Evolutionary conservation across 2,329 filamentous ascomycete genomes (phyloP).

Genomic region (Alternaria conjuncta): DNA sequence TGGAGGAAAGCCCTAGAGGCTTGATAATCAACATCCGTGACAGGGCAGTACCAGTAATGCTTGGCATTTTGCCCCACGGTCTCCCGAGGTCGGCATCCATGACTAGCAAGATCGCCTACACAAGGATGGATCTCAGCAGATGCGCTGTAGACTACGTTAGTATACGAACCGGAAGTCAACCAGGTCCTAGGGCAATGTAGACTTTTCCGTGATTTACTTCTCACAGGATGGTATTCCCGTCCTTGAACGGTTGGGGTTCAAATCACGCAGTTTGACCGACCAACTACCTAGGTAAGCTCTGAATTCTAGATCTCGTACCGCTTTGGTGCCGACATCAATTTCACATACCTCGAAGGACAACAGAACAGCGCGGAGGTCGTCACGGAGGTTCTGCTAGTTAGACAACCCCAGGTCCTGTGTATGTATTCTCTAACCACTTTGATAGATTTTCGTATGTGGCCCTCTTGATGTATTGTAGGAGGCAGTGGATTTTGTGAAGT

Average conservation of each 20-base stretch:
- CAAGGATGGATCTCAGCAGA: neutral
- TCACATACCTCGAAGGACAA: neutral
- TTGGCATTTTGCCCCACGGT: constrained; percentile 35
- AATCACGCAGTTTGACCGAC: neutral
- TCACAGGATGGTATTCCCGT: neutral
- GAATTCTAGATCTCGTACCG: neutral
- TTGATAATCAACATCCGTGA: constrained; percentile 42
- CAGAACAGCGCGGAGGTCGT: neutral
- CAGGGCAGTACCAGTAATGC: constrained; percentile 27
- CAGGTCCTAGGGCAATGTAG: neutral
- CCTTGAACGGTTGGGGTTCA: neutral
- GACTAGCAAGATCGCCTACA: neutral
- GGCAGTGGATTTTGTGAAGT: neutral
- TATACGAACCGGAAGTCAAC: neutral
- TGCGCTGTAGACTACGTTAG: neutral
- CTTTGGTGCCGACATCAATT: neutral
- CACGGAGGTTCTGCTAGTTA: neutral
- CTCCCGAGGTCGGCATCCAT: constrained; percentile 30
- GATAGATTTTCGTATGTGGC: neutral
- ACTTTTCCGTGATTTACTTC: neutral
- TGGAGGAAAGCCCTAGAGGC: constrained; percentile 27
- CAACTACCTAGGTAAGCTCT: neutral
- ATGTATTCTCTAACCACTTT: neutral
- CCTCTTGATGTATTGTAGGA: neutral
- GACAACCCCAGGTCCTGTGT: neutral